phyloP scores from a whole-genome alignment of 2,329 filamentous ascomycete species.

The Neoascochyta sp. region DNA sequence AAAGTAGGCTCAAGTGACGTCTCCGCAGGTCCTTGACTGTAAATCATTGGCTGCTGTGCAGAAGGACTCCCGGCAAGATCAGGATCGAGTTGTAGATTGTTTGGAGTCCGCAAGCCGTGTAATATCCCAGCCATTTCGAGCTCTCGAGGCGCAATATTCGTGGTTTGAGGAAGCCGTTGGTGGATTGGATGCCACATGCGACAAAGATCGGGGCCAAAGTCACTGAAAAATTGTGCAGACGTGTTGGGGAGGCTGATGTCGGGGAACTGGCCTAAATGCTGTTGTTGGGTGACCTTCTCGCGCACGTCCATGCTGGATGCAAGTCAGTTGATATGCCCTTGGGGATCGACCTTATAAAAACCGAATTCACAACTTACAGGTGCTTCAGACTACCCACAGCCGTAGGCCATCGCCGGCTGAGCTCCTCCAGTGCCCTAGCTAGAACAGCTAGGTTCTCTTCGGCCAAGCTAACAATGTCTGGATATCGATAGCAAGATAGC shows the following conservation, averaged over 20 bases:
- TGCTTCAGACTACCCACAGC: constrained; percentile 32
- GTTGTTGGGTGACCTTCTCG: constrained; percentile 27
- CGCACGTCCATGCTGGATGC: constrained; percentile 23
- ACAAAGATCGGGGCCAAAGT: constrained; percentile 33
- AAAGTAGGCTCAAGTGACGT: constrained; percentile 22
- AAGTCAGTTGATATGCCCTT: not conserved
- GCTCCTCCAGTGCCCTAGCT: constrained; percentile 25
- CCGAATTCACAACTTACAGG: constrained; percentile 15
- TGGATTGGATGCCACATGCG: constrained; percentile 29
- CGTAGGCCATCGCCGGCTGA: constrained; percentile 31
- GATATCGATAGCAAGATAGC: constrained; percentile 39
- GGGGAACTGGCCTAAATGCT: constrained; percentile 25
- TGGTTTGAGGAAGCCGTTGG: constrained; percentile 16
- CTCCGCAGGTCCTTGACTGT: constrained; percentile 11
- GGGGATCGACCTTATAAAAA: too few species aligned
- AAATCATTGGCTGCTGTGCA: constrained; percentile 16
- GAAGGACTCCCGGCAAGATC: constrained; percentile 12
- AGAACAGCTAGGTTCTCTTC: constrained; percentile 30
- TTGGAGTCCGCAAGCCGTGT: constrained; percentile 26
- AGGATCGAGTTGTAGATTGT: constrained; percentile 17
- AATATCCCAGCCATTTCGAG: constrained; percentile 33
- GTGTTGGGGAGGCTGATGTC: constrained; percentile 24
- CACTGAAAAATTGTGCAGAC: constrained; percentile 27
- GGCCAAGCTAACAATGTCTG: constrained; percentile 24
- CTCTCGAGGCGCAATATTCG: constrained; percentile 20